Base-by-base conservation (phyloP, 2,329 filamentous ascomycete genomes). In the Ascochyta clinopodiicola region DNA sequence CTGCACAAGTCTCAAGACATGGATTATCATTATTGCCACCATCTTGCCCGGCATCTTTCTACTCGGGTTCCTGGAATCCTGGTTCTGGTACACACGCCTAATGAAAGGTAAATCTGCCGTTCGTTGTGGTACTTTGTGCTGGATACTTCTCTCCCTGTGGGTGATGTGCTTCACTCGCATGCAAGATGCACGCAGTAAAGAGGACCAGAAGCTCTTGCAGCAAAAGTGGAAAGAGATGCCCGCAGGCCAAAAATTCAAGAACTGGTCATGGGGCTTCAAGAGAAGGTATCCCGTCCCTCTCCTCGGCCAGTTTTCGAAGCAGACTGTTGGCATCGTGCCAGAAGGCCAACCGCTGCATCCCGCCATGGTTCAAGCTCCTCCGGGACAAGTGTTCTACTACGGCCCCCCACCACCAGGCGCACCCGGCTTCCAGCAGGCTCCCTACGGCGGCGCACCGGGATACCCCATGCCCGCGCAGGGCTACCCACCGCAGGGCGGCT, bases 1-100 rank as follows among this genome's bases (percentile, higher is more conserved):
- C 31, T 37, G 63, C 42, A 65, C 61, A 13, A 52, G 51, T 35
- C 43, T 65, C 9, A 60, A 58, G 36, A 59, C 46, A 31, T 72
- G 67, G 65, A 58, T 73, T 50, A 74, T 74, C 52, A 38, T 73
- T 43, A 56, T 74, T 38, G 69, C 66, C 0, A 51, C 60, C 1
- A 44, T 73, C 12, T 57, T 73, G 3, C 68, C 69, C 4, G 48
- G 56, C 2, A 52, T 74, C 10, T 74, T 74, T 53, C 56, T 73
- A 8, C 63, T 73, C 4, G 71, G 71, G 7, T 66, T 72, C 36
- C 37, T 73, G 15, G 71, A 74, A 34, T 66, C 60, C 6, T 74
- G 61, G 59, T 65, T 73, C 49, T 74, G 71, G 71, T 74, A 73
- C 64, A 68, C 70, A 13, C 64, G 71, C 19, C 62, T 74, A 13